Evolutionary conservation across 805 yeast genomes (phyloP).

Genomic region (Naumovozyma castellii): DNA sequence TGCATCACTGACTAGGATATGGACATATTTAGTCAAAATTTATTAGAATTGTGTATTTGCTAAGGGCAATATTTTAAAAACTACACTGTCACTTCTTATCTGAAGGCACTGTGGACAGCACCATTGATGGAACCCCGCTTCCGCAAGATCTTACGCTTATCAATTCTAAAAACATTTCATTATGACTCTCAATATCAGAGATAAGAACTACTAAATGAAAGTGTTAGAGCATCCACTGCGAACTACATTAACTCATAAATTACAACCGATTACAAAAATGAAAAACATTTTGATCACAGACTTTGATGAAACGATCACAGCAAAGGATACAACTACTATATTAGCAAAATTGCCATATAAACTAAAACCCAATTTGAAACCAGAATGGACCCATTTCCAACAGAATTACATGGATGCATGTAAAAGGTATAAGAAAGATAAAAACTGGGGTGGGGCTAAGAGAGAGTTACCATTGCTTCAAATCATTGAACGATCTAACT

Average conservation of each 20-base stretch:
- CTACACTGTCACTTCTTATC: too few relatives aligned
- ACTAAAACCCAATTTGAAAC: slow-evolving; percentile 9
- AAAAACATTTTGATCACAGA: slow-evolving; percentile 19
- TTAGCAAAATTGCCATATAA: slow-evolving; percentile 20
- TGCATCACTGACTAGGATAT: too few relatives aligned
- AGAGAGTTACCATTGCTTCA: background rate
- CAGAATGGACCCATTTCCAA: slow-evolving; percentile 22
- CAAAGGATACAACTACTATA: slow-evolving; percentile 19
- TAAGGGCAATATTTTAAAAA: too few relatives aligned
- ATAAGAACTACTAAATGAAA: background rate
- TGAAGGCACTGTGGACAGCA: too few relatives aligned
- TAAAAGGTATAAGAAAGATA: slow-evolving; percentile 1
- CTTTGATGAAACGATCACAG: slow-evolving; percentile 29
- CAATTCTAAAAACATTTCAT: too few relatives aligned
- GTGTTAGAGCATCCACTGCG: background rate
- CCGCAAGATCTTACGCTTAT: too few relatives aligned
- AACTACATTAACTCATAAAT: background rate
- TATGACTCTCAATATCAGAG: too few relatives aligned
- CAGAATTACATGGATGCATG: slow-evolving; percentile 17
- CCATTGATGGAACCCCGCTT: too few relatives aligned
- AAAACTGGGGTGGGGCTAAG: background rate
- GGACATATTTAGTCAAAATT: too few relatives aligned
- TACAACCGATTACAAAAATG: slow-evolving; percentile 1
- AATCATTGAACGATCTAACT: background rate
- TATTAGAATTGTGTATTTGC: too few relatives aligned